Evolutionary conservation across 1,284 basidiomycete genomes (phyloP), one percentile per base, ranked within the genome.

Genomic region (Ceratobasidium papillatum): DNA sequence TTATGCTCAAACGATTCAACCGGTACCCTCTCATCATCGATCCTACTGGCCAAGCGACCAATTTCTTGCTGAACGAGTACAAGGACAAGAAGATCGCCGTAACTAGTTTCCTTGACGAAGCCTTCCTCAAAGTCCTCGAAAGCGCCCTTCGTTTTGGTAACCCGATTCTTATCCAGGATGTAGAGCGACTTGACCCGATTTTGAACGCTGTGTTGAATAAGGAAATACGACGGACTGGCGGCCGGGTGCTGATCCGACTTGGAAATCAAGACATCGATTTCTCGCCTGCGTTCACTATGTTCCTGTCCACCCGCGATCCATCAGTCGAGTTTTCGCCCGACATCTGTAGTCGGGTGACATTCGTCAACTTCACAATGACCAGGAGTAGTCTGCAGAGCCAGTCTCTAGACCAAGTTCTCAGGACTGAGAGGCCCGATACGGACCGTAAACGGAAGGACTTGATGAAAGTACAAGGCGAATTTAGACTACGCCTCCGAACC

Each of bases 361-460:
- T 99, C 81, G 97, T 99, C 85, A 99, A 99, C 86, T 99, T 99
- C 84, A 99, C 97, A 19, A 99, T 99, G 95, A 99, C 98, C 0
- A 89, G 96, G 75, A 95, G 95, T 82, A 98, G 96, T 87, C 87
- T 99, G 45, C 97, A 99, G 83, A 98, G 95, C 77, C 98, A 99
- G 83, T 98, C 96, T 0, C 88, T 99, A 63, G 96, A 98, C 81
- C 96, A 98, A 82, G 96, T 99, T 1, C 89, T 99, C 77, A 97
- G 97, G 81, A 94, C 95, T 56, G 98, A 99, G 81, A 89, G 98
- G 14, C 96, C 98, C 0, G 98, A 99, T 80, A 96, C 96, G 0
- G 98, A 99, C 82, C 90, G 92, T 80, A 99, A 98, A 85, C 88
- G 98, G 62, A 96, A 95, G n/a, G 97, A 99, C 81, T 87, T 99